phyloP scores from a whole-genome alignment of 2,329 filamentous ascomycete species.

The Aspergillus sojae region DNA sequence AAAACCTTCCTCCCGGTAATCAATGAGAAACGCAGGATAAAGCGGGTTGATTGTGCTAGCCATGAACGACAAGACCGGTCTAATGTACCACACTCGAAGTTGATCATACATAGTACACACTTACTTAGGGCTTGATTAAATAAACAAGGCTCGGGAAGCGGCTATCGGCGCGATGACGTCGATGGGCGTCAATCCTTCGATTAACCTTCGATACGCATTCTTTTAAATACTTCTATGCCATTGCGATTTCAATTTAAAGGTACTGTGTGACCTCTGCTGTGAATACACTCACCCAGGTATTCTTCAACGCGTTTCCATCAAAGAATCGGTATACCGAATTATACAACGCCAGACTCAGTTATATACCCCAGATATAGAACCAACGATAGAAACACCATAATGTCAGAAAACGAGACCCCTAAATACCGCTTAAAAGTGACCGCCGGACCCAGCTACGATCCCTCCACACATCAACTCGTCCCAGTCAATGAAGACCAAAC shows the following conservation, averaged over 20 bases:
- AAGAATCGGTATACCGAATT: background rate
- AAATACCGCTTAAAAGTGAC: conserved; percentile 77
- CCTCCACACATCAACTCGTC: conserved; percentile 70
- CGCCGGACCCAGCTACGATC: conserved; percentile 76
- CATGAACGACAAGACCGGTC: background rate
- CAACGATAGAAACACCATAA: background rate
- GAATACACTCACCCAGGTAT: background rate
- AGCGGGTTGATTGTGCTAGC: background rate
- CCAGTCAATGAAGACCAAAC: conserved; percentile 72
- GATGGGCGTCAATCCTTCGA: too few species aligned
- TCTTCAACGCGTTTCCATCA: background rate
- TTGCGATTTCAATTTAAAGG: too few species aligned
- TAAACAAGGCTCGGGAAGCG: too few species aligned
- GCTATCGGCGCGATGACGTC: too few species aligned
- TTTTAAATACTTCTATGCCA: too few species aligned
- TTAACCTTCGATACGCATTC: too few species aligned
- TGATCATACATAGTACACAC: background rate
- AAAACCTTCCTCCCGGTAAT: background rate
- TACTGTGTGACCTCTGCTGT: too few species aligned
- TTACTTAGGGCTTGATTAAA: too few species aligned
- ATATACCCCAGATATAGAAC: background rate
- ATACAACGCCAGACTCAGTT: background rate
- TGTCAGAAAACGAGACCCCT: conserved; percentile 3
- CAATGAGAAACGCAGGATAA: background rate
- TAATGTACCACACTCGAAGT: background rate